Evolutionary conservation across 805 yeast species (phyloP), one percentile per base, ranked within the genome.

Genomic region (Wickerhamomyces queroliae): DNA sequence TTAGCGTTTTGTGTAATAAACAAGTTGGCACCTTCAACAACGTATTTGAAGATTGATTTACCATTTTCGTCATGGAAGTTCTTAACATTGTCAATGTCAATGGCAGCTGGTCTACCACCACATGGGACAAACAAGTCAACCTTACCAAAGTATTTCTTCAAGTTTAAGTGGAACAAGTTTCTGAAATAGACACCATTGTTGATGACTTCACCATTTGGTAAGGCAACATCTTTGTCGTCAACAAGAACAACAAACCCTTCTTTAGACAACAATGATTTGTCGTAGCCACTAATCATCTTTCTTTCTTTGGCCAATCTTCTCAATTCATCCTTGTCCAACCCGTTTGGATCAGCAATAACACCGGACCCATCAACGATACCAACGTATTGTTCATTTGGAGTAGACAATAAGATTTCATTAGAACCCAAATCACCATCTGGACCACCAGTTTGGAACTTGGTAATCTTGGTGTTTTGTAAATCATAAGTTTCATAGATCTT

Each of bases 401-500:
- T 71, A 2, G 97, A 88, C 44, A 91, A 73, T 50, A 87, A 70
- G 54, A 91, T 93, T 67, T 91, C 99, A 62, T 91, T 93, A 20
- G 95, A 85, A 23, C 99, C 99, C 50, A 91, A 72, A 64, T 91
- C 99, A 57, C 99, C 99, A 63, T 93, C 97, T 48, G 98, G 98
- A 34, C 99, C 99, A 66, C 98, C 99, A 40, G 97, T 93, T 69
- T 91, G 99, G 56, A 93, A 70, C 66, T 93, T 91, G 53, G 72
- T 73, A 44, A 91, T 74, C 29, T 66, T 63, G 20, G 74, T 65
- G 48, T 81, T 76, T 28, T 68, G 62, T 44, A 91, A 69, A 16
- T 74, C 67, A 43, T 83, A 72, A 60, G 88, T 85, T 49, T 86
- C 83, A 63, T 91, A 91, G 44, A 90, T 80, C 55, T 86, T 85